Conservation (phyloP, 129 eudicot species). For the Tagetes patula region DNA sequence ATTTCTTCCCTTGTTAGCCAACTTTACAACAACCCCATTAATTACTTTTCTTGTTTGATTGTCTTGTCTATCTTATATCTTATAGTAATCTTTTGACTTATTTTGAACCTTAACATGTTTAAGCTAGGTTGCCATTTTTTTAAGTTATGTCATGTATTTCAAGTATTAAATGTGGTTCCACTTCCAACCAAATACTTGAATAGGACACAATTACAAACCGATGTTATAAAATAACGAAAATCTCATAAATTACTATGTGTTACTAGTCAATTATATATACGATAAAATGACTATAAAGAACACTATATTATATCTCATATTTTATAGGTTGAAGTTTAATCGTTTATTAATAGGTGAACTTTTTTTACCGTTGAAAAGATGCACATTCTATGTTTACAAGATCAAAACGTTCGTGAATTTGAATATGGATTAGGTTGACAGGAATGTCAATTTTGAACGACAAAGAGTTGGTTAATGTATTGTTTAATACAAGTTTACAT, state of each 20-base stretch:
- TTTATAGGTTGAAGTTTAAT: neutral
- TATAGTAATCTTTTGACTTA: neutral
- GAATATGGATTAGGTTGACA: too few species aligned
- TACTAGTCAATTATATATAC: too few species aligned
- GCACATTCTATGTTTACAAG: too few species aligned
- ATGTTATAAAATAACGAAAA: neutral
- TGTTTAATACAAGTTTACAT: neutral
- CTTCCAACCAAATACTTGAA: neutral
- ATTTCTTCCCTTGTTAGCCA: constrained; percentile 9
- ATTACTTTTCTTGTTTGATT: neutral
- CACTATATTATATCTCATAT: too few species aligned
- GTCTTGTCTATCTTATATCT: neutral
- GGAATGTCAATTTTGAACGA: too few species aligned
- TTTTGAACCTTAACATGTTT: neutral
- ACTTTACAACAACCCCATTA: constrained; percentile 5
- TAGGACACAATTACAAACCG: neutral
- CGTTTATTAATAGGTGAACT: too few species aligned
- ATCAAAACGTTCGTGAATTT: too few species aligned
- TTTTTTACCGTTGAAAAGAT: too few species aligned
- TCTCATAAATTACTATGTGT: too few species aligned
- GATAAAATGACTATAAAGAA: too few species aligned
- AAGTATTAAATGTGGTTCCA: constrained; percentile 1
- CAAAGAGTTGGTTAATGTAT: too few species aligned
- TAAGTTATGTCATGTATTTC: neutral
- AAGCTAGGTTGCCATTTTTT: neutral